A percentile compares a stretch with the other conserved stretches of the same genome.
phyloP scores from a whole-genome alignment of 2,329 filamentous ascomycete species.

The Macrophomina phaseolina region DNA sequence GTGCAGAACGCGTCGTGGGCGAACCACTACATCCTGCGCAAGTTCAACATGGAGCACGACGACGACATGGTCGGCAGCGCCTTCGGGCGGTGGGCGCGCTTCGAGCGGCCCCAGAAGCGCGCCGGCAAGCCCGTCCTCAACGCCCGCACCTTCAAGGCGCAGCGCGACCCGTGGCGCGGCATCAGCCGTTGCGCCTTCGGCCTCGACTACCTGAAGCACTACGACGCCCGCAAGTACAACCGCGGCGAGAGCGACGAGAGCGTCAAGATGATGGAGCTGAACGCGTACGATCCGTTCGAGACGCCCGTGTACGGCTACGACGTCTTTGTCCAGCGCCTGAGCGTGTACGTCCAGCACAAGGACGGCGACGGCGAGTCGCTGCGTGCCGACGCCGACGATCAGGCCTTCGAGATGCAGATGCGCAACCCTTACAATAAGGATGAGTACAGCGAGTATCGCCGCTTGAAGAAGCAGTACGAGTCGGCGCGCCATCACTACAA shows the following conservation, averaged over 20 bases:
- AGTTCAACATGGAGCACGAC: constrained; percentile 59
- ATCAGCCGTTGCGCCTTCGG: constrained; percentile 58
- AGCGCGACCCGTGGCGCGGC: constrained; percentile 58
- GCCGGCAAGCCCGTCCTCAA: constrained; percentile 59
- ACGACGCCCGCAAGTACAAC: constrained; percentile 38
- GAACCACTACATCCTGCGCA: constrained; percentile 54
- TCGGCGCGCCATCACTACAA: neutral
- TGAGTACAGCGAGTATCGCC: constrained; percentile 41
- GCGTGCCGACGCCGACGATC: neutral
- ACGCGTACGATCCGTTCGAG: constrained; percentile 53
- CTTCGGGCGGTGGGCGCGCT: constrained; percentile 57
- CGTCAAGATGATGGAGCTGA: constrained; percentile 58
- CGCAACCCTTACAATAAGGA: constrained; percentile 54
- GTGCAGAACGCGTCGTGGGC: constrained; percentile 62
- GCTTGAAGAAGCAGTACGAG: constrained; percentile 35
- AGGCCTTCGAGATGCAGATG: constrained; percentile 43
- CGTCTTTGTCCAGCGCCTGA: constrained; percentile 57
- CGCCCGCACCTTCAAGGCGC: constrained; percentile 57
- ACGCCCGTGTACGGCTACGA: constrained; percentile 55
- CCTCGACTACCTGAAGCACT: constrained; percentile 58
- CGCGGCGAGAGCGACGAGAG: constrained; percentile 31
- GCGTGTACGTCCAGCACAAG: constrained; percentile 58
- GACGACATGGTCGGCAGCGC: constrained; percentile 55
- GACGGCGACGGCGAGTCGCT: neutral
- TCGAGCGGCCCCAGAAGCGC: constrained; percentile 53